These are phyloP conservation scores for Trichosporon sp. DNA, from an alignment of 1,284 basidiomycete genomes.

Conservation along the genomic window DNA sequence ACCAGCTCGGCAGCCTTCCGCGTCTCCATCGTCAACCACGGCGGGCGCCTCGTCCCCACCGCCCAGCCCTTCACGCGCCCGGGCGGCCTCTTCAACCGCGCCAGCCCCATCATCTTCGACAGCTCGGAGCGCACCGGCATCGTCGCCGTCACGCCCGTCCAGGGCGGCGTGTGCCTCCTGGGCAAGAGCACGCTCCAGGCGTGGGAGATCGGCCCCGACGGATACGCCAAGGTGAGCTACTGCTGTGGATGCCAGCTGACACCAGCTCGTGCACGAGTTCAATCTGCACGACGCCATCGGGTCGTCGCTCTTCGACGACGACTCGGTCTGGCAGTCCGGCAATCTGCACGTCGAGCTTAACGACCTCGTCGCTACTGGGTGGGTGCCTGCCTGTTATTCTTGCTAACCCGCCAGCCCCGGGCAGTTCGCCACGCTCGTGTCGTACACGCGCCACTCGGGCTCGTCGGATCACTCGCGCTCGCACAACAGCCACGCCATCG, in stretches of 20 bases:
- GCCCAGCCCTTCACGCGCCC: conserved; percentile 38
- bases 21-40: conserved; percentile 35
- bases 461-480: conserved; percentile 19
- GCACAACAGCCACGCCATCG: conserved; percentile 34
- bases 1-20: conserved; percentile 42
- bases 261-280: conserved; percentile 36
- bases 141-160: conserved; percentile 22
- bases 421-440: conserved; percentile 40
- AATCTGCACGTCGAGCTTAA: conserved; percentile 34
- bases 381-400: conserved; percentile 1
- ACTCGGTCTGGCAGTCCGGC: conserved; percentile 24
- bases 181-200: conserved; percentile 38
- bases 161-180: conserved; percentile 31
- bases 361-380: conserved; percentile 35
- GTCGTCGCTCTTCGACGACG: conserved; percentile 28
- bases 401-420: conserved; percentile 13
- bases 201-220: conserved; percentile 36
- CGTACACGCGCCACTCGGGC: conserved; percentile 30
- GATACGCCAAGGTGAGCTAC: conserved; percentile 26
- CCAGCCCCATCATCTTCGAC: conserved; percentile 30
- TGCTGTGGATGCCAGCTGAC: background rate
- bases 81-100: conserved; percentile 42
- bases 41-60: conserved; percentile 36
- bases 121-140: conserved; percentile 33
- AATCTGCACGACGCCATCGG: conserved; percentile 37